These are phyloP conservation scores for Teratosphaeria nubilosa DNA, from an alignment of 2,329 filamentous ascomycete species.

Conservation along the genomic window DNA sequence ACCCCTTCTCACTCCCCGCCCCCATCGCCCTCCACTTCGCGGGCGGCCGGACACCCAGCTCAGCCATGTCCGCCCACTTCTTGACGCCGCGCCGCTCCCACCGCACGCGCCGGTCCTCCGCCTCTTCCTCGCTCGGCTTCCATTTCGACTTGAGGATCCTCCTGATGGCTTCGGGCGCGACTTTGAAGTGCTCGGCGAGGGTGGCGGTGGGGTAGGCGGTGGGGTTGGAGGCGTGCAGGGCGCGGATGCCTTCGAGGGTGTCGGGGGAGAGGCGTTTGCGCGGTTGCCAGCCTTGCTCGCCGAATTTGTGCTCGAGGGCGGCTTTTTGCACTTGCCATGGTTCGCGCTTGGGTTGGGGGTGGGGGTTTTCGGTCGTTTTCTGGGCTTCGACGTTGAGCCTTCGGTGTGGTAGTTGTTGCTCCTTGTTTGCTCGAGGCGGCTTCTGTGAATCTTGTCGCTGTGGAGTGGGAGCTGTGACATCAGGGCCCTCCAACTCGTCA, in stretches of 20 bases:
- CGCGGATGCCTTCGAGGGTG: slow-evolving; percentile 78
- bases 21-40: slow-evolving; percentile 39
- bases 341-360: slow-evolving; percentile 25
- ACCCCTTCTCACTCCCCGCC: slow-evolving; percentile 2
- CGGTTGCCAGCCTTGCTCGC: slow-evolving; percentile 65
- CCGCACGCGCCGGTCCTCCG: slow-evolving; percentile 31
- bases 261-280: slow-evolving; percentile 84
- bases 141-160: slow-evolving; percentile 77
- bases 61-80: slow-evolving; percentile 40
- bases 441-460: not conserved
- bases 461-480: not conserved
- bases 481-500: slow-evolving; percentile 7
- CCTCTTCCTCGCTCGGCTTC: slow-evolving; percentile 45
- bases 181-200: slow-evolving; percentile 68
- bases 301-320: slow-evolving; percentile 67
- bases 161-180: slow-evolving; percentile 79
- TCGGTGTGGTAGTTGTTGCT: not conserved
- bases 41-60: slow-evolving; percentile 46
- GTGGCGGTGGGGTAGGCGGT: slow-evolving; percentile 63
- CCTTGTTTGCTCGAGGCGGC: not conserved
- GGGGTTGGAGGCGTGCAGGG: slow-evolving; percentile 68
- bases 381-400: not conserved
- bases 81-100: slow-evolving; percentile 40
- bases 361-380: not conserved
- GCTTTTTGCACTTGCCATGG: slow-evolving; percentile 68